Evolutionary conservation across 352 stramenopile species (phyloP).

Genomic region (Hyaloperonospora arabidopsidis): DNA sequence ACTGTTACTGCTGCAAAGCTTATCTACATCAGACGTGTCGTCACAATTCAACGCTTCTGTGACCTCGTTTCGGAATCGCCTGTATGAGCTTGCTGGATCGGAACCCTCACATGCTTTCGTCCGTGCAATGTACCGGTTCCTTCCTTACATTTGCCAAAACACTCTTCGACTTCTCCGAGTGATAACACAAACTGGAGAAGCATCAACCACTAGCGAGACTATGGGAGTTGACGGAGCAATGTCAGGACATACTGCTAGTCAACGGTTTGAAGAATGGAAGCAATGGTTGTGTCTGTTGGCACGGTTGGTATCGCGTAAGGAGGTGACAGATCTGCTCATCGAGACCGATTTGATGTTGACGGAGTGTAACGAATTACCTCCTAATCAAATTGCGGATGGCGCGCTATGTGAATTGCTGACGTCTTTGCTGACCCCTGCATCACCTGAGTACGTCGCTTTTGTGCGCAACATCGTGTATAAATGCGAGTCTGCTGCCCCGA

Average conservation of each 20-base stretch:
- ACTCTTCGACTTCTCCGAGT: constrained; percentile 34
- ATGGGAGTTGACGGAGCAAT: constrained; percentile 3
- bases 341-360: constrained; percentile 48
- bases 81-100: constrained; percentile 32
- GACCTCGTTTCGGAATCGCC: constrained; percentile 30
- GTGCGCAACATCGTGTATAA: constrained; percentile 30
- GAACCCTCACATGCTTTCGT: constrained; percentile 27
- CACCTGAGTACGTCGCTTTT: constrained; percentile 44
- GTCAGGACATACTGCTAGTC: constrained; percentile 9
- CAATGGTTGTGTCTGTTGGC: constrained; percentile 47
- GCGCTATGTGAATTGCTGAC: constrained; percentile 38
- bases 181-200: constrained; percentile 10
- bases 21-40: constrained; percentile 12
- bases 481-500: constrained; percentile 24
- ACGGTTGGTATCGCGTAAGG: constrained; percentile 32
- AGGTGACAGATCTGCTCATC: constrained; percentile 45
- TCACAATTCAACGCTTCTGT: constrained; percentile 18
- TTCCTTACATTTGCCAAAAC: constrained; percentile 50
- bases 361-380: constrained; percentile 25
- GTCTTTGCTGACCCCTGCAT: constrained; percentile 34
- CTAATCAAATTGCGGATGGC: constrained; percentile 17
- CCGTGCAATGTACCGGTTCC: constrained; percentile 37
- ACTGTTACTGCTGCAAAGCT: constrained; percentile 35
- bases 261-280: constrained; percentile 35
- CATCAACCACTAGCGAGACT: constrained; percentile 3